Conservation (phyloP, 805 yeast genomes). For the Saccharomycopsis vini region DNA sequence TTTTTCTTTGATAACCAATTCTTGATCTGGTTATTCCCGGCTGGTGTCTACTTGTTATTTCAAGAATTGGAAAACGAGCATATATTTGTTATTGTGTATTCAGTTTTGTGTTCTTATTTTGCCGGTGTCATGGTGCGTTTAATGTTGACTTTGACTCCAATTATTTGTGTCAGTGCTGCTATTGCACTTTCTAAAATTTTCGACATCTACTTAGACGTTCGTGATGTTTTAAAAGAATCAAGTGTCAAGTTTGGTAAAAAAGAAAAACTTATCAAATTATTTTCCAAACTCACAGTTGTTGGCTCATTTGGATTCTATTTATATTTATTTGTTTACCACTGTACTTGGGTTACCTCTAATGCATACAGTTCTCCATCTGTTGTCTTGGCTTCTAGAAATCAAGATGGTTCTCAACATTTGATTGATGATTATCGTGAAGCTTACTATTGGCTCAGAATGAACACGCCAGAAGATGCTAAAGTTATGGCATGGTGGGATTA, state of each 20-base stretch:
- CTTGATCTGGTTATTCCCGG: slow-evolving; percentile 97
- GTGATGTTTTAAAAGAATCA: slow-evolving; percentile 20
- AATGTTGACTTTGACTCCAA: slow-evolving; percentile 93
- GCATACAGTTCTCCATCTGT: slow-evolving; percentile 98
- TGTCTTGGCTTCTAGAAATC: slow-evolving; percentile 71
- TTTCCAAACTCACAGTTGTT: slow-evolving; percentile 56
- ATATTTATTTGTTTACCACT: slow-evolving; percentile 77
- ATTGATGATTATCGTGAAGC: slow-evolving; percentile 99
- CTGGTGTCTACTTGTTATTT: slow-evolving; percentile 85
- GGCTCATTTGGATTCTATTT: slow-evolving; percentile 66
- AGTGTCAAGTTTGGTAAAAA: not conserved
- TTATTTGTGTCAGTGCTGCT: slow-evolving; percentile 89
- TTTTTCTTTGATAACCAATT: slow-evolving; percentile 90
- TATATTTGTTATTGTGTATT: slow-evolving; percentile 82
- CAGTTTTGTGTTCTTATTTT: slow-evolving; percentile 91
- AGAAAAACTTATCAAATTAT: slow-evolving; percentile 23
- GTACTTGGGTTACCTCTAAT: slow-evolving; percentile 94
- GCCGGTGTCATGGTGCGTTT: slow-evolving; percentile 99
- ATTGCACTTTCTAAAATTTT: slow-evolving; percentile 78
- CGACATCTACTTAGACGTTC: slow-evolving; percentile 70
- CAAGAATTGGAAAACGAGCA: slow-evolving; percentile 88
- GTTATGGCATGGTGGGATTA: slow-evolving; percentile 99
- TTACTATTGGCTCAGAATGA: slow-evolving; percentile 97
- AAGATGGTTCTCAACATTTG: slow-evolving; percentile 76
- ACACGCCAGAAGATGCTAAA: slow-evolving; percentile 91